These are phyloP conservation scores for Solanum clarkiae DNA, from an alignment of 257 asterid species.

Conservation along the genomic window DNA sequence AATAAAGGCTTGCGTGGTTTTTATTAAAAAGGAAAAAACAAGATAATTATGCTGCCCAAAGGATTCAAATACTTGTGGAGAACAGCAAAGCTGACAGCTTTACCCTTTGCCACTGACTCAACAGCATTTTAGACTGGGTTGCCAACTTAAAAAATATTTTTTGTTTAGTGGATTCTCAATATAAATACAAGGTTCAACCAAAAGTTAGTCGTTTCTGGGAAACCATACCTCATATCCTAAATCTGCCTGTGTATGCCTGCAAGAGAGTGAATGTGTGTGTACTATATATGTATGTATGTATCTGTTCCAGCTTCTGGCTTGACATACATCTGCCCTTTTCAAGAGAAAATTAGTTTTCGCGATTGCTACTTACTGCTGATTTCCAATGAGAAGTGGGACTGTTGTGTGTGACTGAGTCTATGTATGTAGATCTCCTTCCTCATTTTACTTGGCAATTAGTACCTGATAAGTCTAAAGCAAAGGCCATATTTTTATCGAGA, in stretches of 20 bases:
- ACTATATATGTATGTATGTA: too few relatives aligned
- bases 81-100: not conserved
- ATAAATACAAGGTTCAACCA: not conserved
- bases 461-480: not conserved
- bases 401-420: not conserved
- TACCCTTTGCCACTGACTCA: not conserved
- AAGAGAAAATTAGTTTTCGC: not conserved
- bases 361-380: not conserved
- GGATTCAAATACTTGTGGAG: not conserved
- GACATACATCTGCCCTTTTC: not conserved
- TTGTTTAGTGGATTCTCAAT: not conserved
- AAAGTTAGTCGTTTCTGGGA: not conserved
- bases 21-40: not conserved
- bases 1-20: not conserved
- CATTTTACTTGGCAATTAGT: not conserved
- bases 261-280: not conserved
- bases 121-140: not conserved
- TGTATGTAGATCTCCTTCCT: not conserved
- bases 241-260: not conserved
- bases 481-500: not conserved
- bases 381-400: not conserved
- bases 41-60: not conserved
- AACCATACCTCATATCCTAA: not conserved
- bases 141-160: not conserved
- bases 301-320: not conserved